Percentiles rank a stretch among this genome's conserved stretches.
phyloP scores from a whole-genome alignment of 2,329 filamentous ascomycete species.

The Clonostachys byssicola region DNA sequence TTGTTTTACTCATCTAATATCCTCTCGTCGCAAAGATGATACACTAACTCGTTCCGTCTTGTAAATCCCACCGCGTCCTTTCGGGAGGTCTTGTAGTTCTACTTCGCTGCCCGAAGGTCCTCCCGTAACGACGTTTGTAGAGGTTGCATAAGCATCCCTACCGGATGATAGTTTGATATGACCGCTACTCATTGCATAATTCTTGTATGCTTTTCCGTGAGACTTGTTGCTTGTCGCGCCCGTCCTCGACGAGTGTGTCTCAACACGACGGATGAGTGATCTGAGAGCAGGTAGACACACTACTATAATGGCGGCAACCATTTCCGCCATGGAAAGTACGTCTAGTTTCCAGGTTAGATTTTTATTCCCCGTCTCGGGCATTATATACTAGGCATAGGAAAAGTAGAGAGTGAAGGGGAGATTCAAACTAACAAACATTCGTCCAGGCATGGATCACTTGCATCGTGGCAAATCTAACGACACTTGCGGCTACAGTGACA shows the following conservation, averaged over 20 bases:
- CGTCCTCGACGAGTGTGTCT: constrained; percentile 2
- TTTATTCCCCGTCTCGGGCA: background rate
- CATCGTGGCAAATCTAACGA: constrained; percentile 10
- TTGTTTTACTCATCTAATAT: background rate
- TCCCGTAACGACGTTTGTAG: constrained; percentile 5
- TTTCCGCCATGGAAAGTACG: constrained; percentile 11
- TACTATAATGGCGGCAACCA: constrained; percentile 11
- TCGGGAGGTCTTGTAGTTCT: constrained; percentile 7
- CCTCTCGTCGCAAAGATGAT: constrained; percentile 8
- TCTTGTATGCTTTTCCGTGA: background rate
- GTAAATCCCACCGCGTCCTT: constrained; percentile 8
- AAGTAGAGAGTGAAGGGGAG: too few species aligned
- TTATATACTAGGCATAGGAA: background rate
- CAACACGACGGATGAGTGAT: constrained; percentile 9
- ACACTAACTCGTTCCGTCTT: constrained; percentile 11
- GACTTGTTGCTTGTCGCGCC: constrained; percentile 1
- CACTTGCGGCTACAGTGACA: constrained; percentile 9
- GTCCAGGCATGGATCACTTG: constrained; percentile 10
- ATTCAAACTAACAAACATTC: constrained; percentile 10
- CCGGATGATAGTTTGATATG: constrained; percentile 12
- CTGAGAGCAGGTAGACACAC: constrained; percentile 11
- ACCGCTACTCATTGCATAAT: constrained; percentile 3
- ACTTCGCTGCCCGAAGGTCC: constrained; percentile 10
- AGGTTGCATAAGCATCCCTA: constrained; percentile 6
- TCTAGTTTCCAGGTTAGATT: constrained; percentile 3